These are phyloP conservation scores for Hypoxylon lienhwacheense DNA, from an alignment of 495 filamentous ascomycete species.

Conservation along the genomic window DNA sequence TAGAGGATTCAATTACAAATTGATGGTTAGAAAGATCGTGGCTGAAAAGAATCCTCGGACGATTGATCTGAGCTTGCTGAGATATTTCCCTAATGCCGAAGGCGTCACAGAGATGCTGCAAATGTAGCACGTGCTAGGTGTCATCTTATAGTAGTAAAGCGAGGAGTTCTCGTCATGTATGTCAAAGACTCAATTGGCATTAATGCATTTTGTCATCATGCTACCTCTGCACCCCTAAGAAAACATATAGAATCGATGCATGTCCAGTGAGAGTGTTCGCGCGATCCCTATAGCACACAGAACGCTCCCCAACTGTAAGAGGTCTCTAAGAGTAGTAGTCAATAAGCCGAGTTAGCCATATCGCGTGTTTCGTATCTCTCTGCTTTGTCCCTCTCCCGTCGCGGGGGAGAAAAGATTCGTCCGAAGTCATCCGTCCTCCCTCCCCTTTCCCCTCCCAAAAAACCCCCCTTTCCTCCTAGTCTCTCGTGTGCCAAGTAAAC, in stretches of 20 bases:
- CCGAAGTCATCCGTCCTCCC: constrained; percentile 1
- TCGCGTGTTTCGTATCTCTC: constrained; percentile 27
- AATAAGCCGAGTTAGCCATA: constrained; percentile 20
- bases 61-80: too few species aligned
- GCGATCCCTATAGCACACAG: constrained; percentile 22
- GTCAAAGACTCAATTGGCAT: constrained; percentile 15
- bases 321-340: constrained; percentile 13
- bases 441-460: neutral
- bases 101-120: too few species aligned
- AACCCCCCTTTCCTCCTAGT: constrained; percentile 11
- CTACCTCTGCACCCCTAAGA: constrained; percentile 29
- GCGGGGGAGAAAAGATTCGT: constrained; percentile 10
- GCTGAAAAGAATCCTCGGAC: too few species aligned
- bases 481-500: constrained; percentile 30
- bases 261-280: constrained; percentile 18
- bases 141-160: too few species aligned
- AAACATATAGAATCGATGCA: constrained; percentile 22
- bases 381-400: constrained; percentile 10
- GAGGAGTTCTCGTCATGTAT: too few species aligned
- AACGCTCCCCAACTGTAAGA: constrained; percentile 12
- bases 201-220: constrained; percentile 29
- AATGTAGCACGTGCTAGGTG: too few species aligned
- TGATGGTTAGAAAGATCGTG: too few species aligned
- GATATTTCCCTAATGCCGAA: too few species aligned
- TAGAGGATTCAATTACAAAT: too few species aligned